A percentile compares a stretch with the other conserved stretches of the same genome.
Conservation (phyloP, 805 yeast genomes). For the Hanseniaspora nectarophila region DNA sequence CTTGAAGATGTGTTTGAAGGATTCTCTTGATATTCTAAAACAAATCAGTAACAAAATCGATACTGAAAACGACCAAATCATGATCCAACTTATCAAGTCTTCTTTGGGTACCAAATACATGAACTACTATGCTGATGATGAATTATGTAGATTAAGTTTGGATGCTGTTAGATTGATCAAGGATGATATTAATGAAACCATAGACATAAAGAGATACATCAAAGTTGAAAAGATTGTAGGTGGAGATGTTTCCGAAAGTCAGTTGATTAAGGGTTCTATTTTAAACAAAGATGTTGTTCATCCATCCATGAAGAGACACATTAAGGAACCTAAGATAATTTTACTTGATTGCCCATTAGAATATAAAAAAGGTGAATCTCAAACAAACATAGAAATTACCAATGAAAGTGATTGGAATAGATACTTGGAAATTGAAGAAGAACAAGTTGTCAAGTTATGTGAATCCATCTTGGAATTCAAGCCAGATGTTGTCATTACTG, state of each 20-base stretch:
- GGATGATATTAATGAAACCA: constrained; percentile 40
- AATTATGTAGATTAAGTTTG: constrained; percentile 81
- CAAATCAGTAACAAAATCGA: constrained; percentile 77
- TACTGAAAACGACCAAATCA: constrained; percentile 67
- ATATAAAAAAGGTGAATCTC: constrained; percentile 97
- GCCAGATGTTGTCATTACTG: constrained; percentile 92
- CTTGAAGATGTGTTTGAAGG: constrained; percentile 76
- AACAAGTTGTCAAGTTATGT: constrained; percentile 80
- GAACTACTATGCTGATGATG: constrained; percentile 66
- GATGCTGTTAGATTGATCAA: constrained; percentile 78
- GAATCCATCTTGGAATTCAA: constrained; percentile 71
- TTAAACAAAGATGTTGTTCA: constrained; percentile 96
- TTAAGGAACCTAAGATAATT: constrained; percentile 79
- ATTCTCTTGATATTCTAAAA: constrained; percentile 80
- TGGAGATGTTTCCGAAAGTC: constrained; percentile 73
- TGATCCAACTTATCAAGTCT: constrained; percentile 75
- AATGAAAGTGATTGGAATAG: constrained; percentile 95
- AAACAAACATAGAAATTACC: constrained; percentile 92
- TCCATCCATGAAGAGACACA: constrained; percentile 88
- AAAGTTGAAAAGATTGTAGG: constrained; percentile 96
- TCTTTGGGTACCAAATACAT: constrained; percentile 95
- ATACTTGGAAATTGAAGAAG: constrained; percentile 91
- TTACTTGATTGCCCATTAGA: constrained; percentile 93
- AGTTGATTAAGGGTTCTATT: constrained; percentile 80
- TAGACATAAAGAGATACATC: constrained; percentile 85